phyloP scores from a whole-genome alignment of 2,329 filamentous ascomycete species.

The Sphaerulina musiva region DNA sequence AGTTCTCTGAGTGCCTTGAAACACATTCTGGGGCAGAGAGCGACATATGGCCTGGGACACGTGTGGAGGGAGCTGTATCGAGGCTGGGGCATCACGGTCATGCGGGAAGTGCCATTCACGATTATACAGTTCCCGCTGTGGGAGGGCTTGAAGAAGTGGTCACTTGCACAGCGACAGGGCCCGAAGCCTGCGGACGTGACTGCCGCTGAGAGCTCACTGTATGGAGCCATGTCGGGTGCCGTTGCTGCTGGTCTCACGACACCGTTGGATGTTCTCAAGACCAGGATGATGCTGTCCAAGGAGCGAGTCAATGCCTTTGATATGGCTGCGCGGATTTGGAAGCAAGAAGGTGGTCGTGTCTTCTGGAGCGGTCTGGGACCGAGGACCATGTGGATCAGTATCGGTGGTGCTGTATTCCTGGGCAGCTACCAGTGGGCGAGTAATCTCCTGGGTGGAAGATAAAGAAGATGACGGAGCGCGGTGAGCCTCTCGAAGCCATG shows the following conservation, averaged over 20 bases:
- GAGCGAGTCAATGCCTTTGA: slow-evolving; percentile 54
- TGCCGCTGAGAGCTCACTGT: slow-evolving; percentile 72
- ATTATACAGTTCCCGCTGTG: slow-evolving; percentile 96
- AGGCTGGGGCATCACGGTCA: slow-evolving; percentile 85
- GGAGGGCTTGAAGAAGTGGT: slow-evolving; percentile 81
- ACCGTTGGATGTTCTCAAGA: slow-evolving; percentile 93
- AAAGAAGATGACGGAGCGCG: not conserved
- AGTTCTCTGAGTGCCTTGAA: slow-evolving; percentile 60
- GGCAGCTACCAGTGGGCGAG: slow-evolving; percentile 87
- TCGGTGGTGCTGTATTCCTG: slow-evolving; percentile 88
- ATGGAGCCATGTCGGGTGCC: slow-evolving; percentile 76
- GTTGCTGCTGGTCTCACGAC: slow-evolving; percentile 85
- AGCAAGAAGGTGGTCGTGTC: slow-evolving; percentile 56
- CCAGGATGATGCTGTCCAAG: slow-evolving; percentile 82
- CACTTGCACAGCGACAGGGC: slow-evolving; percentile 37
- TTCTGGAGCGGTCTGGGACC: slow-evolving; percentile 76
- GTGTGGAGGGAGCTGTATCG: slow-evolving; percentile 83
- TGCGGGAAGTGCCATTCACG: slow-evolving; percentile 95
- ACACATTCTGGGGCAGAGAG: slow-evolving; percentile 53
- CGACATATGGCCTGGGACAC: slow-evolving; percentile 40
- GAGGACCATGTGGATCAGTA: slow-evolving; percentile 87
- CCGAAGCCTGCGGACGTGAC: slow-evolving; percentile 48
- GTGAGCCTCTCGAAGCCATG: not conserved
- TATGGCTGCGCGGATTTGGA: slow-evolving; percentile 60
- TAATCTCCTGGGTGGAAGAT: slow-evolving; percentile 58